Evolutionary conservation across 2,329 filamentous ascomycete species (phyloP).

Genomic region (Calonectria henricotiae): DNA sequence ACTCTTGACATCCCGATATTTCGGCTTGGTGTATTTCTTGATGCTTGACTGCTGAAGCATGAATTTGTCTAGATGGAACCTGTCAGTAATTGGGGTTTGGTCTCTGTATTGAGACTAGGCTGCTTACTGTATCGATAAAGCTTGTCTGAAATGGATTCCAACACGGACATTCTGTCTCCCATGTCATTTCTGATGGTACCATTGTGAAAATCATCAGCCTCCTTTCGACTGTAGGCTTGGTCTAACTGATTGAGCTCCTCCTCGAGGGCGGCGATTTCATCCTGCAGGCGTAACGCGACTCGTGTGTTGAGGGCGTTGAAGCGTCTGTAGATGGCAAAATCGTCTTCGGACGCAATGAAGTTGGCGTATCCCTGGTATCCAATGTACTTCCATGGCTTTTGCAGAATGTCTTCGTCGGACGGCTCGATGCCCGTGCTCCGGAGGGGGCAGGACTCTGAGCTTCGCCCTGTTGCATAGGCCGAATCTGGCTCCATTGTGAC

Average conservation of each 20-base stretch:
- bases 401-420: neutral
- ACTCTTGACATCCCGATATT: neutral
- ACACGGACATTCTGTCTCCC: constrained; percentile 7
- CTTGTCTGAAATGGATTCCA: constrained; percentile 12
- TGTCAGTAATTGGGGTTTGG: neutral
- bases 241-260: constrained; percentile 11
- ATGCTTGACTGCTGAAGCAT: constrained; percentile 7
- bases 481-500: neutral
- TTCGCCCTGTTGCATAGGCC: neutral
- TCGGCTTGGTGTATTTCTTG: neutral
- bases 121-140: constrained; percentile 2
- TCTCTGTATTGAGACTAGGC: neutral
- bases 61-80: neutral
- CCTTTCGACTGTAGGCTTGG: neutral
- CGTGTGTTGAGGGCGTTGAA: constrained; percentile 9
- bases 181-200: constrained; percentile 12
- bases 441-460: neutral
- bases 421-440: neutral
- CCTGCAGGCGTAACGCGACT: constrained; percentile 5
- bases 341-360: neutral
- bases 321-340: constrained; percentile 12
- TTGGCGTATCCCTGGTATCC: constrained; percentile 10
- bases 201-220: constrained; percentile 13
- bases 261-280: neutral
- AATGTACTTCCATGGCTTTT: constrained; percentile 12